These are phyloP conservation scores for Dalechampia spathulata DNA, from an alignment of 441 rosid species.

Conservation along the genomic window DNA sequence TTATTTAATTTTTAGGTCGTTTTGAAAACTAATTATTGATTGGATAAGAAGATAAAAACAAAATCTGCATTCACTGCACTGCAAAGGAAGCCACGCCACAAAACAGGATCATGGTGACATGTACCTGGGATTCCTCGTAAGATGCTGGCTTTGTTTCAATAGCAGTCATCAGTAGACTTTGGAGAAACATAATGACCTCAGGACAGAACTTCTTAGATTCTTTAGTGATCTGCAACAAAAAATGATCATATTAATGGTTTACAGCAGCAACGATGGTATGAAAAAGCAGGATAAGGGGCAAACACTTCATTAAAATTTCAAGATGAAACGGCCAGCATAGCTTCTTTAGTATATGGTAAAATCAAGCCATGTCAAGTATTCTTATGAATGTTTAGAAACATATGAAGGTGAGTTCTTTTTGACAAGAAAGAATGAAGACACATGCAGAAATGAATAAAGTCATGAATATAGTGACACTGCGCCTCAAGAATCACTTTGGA, in stretches of 20 bases:
- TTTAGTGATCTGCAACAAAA: constrained; percentile 44
- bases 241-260: constrained; percentile 9
- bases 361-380: neutral
- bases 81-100: neutral
- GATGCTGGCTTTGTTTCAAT: constrained; percentile 33
- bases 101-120: constrained; percentile 3
- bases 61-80: neutral
- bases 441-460: neutral
- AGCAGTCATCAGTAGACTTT: constrained; percentile 51
- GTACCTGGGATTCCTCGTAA: constrained; percentile 54
- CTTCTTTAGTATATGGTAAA: neutral
- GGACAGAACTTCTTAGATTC: constrained; percentile 78
- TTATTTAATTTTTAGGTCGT: too few relatives aligned
- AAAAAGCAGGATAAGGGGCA: neutral
- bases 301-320: neutral
- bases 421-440: neutral
- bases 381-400: neutral
- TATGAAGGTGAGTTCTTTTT: neutral
- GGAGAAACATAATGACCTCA: constrained; percentile 67
- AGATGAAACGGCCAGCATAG: neutral
- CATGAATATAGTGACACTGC: neutral
- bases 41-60: too few relatives aligned
- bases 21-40: too few relatives aligned
- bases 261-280: neutral
- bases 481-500: neutral